Percentiles rank a stretch among this genome's conserved stretches.
Evolutionary conservation across 2,329 filamentous ascomycete species (phyloP).

Genomic region (Botryotinia convoluta): DNA sequence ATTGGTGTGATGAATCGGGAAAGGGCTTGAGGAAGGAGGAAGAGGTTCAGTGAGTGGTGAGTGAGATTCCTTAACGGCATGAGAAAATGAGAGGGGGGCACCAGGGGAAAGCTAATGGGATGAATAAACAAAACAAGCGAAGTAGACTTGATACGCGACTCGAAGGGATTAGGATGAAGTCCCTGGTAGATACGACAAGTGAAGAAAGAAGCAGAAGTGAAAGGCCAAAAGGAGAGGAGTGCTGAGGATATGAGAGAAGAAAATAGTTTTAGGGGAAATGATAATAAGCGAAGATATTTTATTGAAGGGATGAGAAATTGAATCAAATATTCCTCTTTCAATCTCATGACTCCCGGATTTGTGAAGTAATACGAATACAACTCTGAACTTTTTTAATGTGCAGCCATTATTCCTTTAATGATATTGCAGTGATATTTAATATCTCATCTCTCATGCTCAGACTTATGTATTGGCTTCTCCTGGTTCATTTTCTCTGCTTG

Average conservation of each 20-base stretch:
- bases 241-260: background rate
- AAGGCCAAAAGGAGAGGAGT: background rate
- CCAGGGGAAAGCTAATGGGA: background rate
- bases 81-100: background rate
- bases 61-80: background rate
- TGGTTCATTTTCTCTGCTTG: accelerated
- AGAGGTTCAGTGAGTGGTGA: background rate
- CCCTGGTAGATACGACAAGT: background rate
- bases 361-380: background rate
- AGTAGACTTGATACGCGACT: background rate
- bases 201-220: background rate
- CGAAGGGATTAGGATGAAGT: accelerated
- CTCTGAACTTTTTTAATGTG: accelerated
- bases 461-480: background rate
- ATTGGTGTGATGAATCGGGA: background rate
- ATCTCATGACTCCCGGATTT: background rate
- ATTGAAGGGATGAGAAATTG: background rate
- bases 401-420: background rate
- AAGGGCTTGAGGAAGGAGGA: background rate
- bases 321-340: background rate
- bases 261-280: background rate
- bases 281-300: background rate
- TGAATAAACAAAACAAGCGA: background rate
- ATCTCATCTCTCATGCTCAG: background rate
- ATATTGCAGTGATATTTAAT: background rate